A percentile compares a stretch with the other conserved stretches of the same genome.
Conservation (phyloP, 139 green algal species). For the Chlamydomonas schloesseri region DNA sequence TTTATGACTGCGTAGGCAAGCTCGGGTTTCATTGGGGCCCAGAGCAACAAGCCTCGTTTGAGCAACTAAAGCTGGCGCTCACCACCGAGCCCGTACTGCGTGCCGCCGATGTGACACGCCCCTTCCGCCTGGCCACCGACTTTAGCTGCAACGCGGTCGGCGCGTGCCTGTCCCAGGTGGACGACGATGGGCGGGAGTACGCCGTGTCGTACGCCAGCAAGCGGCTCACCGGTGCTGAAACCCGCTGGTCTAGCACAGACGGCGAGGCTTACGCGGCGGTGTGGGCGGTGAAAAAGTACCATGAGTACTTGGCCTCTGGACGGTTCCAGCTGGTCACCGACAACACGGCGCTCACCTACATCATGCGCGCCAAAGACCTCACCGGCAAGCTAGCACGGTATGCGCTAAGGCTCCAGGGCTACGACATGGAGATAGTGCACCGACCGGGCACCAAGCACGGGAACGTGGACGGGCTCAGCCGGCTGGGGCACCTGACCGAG, state of each 20-base stretch:
- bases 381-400: slow-evolving; percentile 35
- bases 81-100: not conserved
- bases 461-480: slow-evolving; percentile 23
- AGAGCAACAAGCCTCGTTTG: not conserved
- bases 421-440: slow-evolving; percentile 17
- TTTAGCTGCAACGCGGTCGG: not conserved
- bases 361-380: slow-evolving; percentile 9
- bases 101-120: not conserved
- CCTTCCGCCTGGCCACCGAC: not conserved
- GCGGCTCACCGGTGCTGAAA: slow-evolving; percentile 1
- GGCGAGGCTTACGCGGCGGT: slow-evolving; percentile 45
- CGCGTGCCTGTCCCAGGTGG: not conserved
- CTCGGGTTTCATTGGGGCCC: not conserved
- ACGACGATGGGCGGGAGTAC: not conserved
- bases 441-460: not conserved
- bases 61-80: not conserved
- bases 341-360: slow-evolving; percentile 20
- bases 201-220: slow-evolving; percentile 17
- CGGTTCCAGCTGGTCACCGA: slow-evolving; percentile 43
- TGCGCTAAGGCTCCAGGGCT: slow-evolving; percentile 30
- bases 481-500: not conserved
- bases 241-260: slow-evolving; percentile 3
- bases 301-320: slow-evolving; percentile 4
- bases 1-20: not conserved
- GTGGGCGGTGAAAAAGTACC: slow-evolving; percentile 20